These are phyloP conservation scores for Closterium sp. DNA, from an alignment of 139 green algal species.

Conservation along the genomic window DNA sequence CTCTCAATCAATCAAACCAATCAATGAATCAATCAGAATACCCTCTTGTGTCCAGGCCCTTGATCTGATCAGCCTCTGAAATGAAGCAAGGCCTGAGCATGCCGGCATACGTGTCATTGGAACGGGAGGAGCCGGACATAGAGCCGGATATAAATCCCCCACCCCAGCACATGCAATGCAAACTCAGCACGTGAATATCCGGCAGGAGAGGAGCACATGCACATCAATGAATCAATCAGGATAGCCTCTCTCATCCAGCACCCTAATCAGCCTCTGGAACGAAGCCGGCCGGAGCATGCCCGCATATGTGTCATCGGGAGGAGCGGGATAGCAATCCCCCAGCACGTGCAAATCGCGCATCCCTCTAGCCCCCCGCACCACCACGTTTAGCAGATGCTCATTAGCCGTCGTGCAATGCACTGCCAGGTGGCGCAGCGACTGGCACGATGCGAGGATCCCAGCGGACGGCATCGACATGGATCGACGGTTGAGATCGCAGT, in stretches of 20 bases:
- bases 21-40: no score
- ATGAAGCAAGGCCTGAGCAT: no score
- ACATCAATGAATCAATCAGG: neutral
- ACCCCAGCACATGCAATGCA: no score
- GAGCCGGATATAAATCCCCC: no score
- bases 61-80: no score
- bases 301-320: constrained; percentile 21
- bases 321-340: constrained; percentile 16
- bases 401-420: constrained; percentile 23
- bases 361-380: neutral
- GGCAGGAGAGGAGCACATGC: no score
- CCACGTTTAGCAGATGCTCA: constrained; percentile 23
- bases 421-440: neutral
- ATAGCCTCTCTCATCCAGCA: neutral
- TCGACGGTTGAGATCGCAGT: constrained; percentile 18
- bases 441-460: constrained; percentile 16
- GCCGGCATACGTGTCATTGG: no score
- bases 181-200: no score
- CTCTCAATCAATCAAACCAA: no score
- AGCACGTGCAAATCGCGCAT: constrained; percentile 24
- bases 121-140: no score
- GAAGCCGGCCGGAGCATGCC: neutral
- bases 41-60: no score
- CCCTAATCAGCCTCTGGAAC: neutral
- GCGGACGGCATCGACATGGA: constrained; percentile 14